Evolutionary conservation across 192 early-diverging fungal genomes (phyloP).

Genomic region (Backusella mclennaniae): DNA sequence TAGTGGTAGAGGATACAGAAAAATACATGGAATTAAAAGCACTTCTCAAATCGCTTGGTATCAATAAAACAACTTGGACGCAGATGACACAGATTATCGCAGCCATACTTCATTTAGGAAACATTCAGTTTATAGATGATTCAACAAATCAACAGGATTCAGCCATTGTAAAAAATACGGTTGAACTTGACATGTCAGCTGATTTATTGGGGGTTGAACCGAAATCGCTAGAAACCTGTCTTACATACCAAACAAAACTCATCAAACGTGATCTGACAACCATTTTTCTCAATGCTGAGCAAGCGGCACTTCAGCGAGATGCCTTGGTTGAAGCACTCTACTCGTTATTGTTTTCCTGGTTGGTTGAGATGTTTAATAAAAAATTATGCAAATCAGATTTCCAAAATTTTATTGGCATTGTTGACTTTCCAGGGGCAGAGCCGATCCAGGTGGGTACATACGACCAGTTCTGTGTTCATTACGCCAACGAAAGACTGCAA

Average conservation of each 20-base stretch:
- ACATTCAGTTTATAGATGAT: constrained; percentile 76
- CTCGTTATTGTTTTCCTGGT: constrained; percentile 77
- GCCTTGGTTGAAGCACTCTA: constrained; percentile 70
- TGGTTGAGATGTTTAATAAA: constrained; percentile 78
- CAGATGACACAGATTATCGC: constrained; percentile 84
- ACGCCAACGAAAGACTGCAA: constrained; percentile 84
- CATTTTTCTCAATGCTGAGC: constrained; percentile 68
- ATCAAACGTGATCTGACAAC: constrained; percentile 80
- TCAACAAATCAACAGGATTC: constrained; percentile 66
- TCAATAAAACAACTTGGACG: constrained; percentile 63
- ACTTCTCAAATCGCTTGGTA: constrained; percentile 56
- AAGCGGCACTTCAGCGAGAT: constrained; percentile 70
- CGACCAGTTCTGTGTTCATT: constrained; percentile 73
- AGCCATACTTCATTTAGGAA: constrained; percentile 84
- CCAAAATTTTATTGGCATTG: constrained; percentile 73
- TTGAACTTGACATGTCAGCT: constrained; percentile 73
- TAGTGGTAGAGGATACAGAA: constrained; percentile 42
- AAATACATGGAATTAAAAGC: constrained; percentile 60
- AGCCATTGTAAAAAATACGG: constrained; percentile 69
- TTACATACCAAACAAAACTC: constrained; percentile 79
- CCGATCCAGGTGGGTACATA: constrained; percentile 48
- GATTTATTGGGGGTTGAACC: constrained; percentile 78
- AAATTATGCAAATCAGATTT: constrained; percentile 66
- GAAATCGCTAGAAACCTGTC: constrained; percentile 64
- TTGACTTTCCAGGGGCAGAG: constrained; percentile 85